Conservation (phyloP, 768 basidiomycete species). For the Mycena alexandri region DNA sequence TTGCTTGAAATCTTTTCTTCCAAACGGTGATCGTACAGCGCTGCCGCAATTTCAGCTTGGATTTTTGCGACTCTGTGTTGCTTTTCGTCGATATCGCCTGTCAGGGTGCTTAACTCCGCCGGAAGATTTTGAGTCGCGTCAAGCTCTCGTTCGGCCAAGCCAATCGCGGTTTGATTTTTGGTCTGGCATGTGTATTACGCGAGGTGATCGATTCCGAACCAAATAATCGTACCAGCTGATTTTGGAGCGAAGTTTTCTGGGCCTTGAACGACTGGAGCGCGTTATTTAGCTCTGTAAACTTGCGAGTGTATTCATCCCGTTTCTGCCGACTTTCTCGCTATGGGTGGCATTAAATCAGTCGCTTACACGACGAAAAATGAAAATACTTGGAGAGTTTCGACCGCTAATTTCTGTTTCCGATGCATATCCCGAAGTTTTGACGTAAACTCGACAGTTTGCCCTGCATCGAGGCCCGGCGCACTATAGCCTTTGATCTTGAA, state of each 20-base stretch:
- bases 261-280: conserved; percentile 68
- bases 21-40: conserved; percentile 76
- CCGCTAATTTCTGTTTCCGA: conserved; percentile 70
- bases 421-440: conserved; percentile 73
- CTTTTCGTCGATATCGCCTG: conserved; percentile 80
- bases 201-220: not conserved
- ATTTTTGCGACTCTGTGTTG: conserved; percentile 69
- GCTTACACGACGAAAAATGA: conserved; percentile 4
- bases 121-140: conserved; percentile 69
- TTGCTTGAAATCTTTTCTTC: conserved; percentile 64
- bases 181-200: conserved; percentile 45
- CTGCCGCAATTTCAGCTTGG: conserved; percentile 66
- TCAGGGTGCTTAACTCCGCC: conserved; percentile 64
- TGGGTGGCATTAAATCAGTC: conserved; percentile 5
- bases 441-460: conserved; percentile 81
- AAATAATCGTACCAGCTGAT: conserved; percentile 65
- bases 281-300: conserved; percentile 67
- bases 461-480: conserved; percentile 75
- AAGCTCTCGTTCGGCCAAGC: conserved; percentile 64
- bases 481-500: conserved; percentile 82
- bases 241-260: conserved; percentile 63
- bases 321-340: conserved; percentile 68
- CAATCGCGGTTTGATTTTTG: conserved; percentile 66
- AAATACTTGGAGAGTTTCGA: conserved; percentile 76
- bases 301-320: conserved; percentile 75